Base-by-base conservation (phyloP, 768 basidiomycete species). In the Podaxis sp. region DNA sequence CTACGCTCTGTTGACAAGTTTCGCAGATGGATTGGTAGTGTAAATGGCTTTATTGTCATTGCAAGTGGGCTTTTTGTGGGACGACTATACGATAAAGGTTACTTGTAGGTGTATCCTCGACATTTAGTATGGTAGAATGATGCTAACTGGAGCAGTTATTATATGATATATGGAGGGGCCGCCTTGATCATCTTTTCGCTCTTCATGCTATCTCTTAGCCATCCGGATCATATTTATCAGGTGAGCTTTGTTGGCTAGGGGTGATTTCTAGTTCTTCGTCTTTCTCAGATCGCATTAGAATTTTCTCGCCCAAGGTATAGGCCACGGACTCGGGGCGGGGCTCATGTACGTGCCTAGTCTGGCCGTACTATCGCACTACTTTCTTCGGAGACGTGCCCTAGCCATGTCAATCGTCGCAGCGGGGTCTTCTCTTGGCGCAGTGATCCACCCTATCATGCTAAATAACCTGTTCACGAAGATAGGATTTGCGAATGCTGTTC, bases 391-490 rank as follows among this genome's bases (percentile, higher is more conserved):
- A 4, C 77, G 79, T 17, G 76, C 78, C 9, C 68, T 82, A 28
- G 83, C 81, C 0, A 82, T 83, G 72, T 79, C 82, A 9, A 65
- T 72, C n/a, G 67, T 66, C 48, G 65, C 67, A 15, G 59, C 72
- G 17, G 73, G 70, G 6, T 69, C 70, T 4, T 68, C 71, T 2
- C 67, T 74, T 13, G 75, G 75, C 11, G 72, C 70, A 1, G 62
- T 83, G 22, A 66, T 84, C 2, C 80, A 81, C 63, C 81, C 82
- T 2, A 80, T 84, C 63, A 78, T 85, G 76, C 70, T 87, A 51
- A 85, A 87, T 68, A 77, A 83, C 48, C 74, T 80, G 24, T 72
- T 77, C 58, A 33, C n/a, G 17, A 52, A 49, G 19, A 5, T 66
- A 9, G 65, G 65, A 9, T 71, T 68, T 52, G 66, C 57, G 8